Percentiles rank a stretch among this genome's conserved stretches.
Evolutionary conservation across 202 grass and related monocot species (phyloP).

Genomic region (Setaria viridis): DNA sequence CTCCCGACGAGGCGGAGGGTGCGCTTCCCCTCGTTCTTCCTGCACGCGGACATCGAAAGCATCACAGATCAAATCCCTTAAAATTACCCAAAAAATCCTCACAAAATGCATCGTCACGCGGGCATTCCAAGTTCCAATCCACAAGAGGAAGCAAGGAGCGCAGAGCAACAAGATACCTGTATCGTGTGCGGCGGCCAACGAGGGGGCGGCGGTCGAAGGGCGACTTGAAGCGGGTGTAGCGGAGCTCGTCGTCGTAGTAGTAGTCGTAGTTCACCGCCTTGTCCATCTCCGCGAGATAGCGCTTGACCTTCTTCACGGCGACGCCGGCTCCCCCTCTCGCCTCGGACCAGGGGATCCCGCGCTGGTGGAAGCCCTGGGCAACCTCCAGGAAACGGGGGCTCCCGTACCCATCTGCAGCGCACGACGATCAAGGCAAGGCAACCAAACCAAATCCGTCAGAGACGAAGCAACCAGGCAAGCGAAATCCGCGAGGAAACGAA

Average conservation of each 20-base stretch:
- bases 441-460: neutral
- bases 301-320: conserved; percentile 21
- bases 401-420: conserved; percentile 17
- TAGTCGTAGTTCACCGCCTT: conserved; percentile 26
- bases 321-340: conserved; percentile 12
- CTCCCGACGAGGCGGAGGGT: conserved; percentile 41
- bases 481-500: neutral
- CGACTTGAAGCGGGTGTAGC: conserved; percentile 36
- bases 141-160: neutral
- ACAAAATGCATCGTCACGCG: neutral
- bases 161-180: neutral
- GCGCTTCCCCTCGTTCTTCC: conserved; percentile 41
- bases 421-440: neutral
- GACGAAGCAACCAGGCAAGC: neutral
- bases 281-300: conserved; percentile 28
- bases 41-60: neutral
- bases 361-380: conserved; percentile 2
- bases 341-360: conserved; percentile 28
- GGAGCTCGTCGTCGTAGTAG: conserved; percentile 4
- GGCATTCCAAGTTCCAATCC: neutral
- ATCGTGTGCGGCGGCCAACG: conserved; percentile 12
- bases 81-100: neutral
- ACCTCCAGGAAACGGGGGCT: neutral
- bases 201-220: conserved; percentile 42
- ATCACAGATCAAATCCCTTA: neutral